Evolutionary conservation across 176 grass and related monocot species (phyloP).

Genomic region (Zoysia pacifica): DNA sequence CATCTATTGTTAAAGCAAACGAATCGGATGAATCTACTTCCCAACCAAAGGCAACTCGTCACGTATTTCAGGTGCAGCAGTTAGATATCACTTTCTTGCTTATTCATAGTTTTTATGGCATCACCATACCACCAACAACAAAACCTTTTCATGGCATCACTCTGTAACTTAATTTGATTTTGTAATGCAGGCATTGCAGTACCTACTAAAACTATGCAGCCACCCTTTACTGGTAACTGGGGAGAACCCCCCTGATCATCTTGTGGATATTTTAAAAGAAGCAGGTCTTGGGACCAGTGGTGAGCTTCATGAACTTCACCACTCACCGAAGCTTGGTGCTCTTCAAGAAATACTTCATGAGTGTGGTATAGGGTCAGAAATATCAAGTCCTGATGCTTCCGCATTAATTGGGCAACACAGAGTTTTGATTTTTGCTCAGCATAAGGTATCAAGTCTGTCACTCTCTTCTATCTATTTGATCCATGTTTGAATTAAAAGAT

Average conservation of each 20-base stretch:
- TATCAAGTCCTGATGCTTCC: slow-evolving; percentile 77
- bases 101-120: background rate
- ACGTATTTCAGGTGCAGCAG: slow-evolving; percentile 86
- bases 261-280: slow-evolving; percentile 65
- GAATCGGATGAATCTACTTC: slow-evolving; percentile 55
- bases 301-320: slow-evolving; percentile 85
- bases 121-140: no score
- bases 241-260: slow-evolving; percentile 59
- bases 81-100: slow-evolving; percentile 16
- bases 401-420: slow-evolving; percentile 69
- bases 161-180: slow-evolving; percentile 31
- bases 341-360: slow-evolving; percentile 99
- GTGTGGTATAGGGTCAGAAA: slow-evolving; percentile 89
- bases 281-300: slow-evolving; percentile 52
- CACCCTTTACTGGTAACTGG: slow-evolving; percentile 91
- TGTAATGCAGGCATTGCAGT: slow-evolving; percentile 77
- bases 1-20: slow-evolving; percentile 73
- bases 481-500: background rate
- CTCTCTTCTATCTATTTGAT: slow-evolving; percentile 26
- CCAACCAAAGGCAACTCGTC: slow-evolving; percentile 80
- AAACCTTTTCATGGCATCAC: background rate
- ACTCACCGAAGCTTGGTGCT: slow-evolving; percentile 98
- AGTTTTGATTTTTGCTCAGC: slow-evolving; percentile 98
- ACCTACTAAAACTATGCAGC: slow-evolving; percentile 91
- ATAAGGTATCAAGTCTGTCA: slow-evolving; percentile 61